These are phyloP conservation scores for Colletotrichum sp. DNA, from an alignment of 2,329 filamentous ascomycete species.

Conservation along the genomic window DNA sequence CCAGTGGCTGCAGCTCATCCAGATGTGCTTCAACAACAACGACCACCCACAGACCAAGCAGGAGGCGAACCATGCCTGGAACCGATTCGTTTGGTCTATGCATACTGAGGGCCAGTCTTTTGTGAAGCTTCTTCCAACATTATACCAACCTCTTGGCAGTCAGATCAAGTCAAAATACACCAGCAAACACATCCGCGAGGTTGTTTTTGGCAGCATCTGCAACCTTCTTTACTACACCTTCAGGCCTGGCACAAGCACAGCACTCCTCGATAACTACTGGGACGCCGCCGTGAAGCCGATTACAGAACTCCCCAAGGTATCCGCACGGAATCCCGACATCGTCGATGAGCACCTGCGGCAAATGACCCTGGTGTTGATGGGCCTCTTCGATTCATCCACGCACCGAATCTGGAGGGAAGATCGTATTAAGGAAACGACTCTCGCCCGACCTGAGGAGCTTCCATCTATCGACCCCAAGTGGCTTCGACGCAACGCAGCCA, in stretches of 20 bases:
- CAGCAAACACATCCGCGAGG: conserved; percentile 61
- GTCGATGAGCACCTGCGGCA: conserved; percentile 59
- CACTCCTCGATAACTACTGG: conserved; percentile 81
- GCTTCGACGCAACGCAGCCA: conserved; percentile 74
- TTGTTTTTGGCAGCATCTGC: conserved; percentile 73
- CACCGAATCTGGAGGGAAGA: conserved; percentile 75
- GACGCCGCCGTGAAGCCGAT: conserved; percentile 70
- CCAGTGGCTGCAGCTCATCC: conserved; percentile 79
- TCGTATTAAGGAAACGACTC: conserved; percentile 65
- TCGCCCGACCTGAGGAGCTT: conserved; percentile 75
- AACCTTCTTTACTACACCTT: conserved; percentile 85
- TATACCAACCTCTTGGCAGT: conserved; percentile 71
- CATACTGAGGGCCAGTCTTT: conserved; percentile 66
- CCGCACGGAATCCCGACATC: conserved; percentile 37
- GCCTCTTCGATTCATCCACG: conserved; percentile 67
- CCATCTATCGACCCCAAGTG: conserved; percentile 85
- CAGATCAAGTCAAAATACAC: conserved; percentile 71
- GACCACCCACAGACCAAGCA: conserved; percentile 69
- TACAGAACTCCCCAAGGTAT: conserved; percentile 40
- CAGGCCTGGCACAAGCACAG: conserved; percentile 68
- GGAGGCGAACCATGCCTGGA: conserved; percentile 86
- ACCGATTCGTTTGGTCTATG: conserved; percentile 78
- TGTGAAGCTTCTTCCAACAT: conserved; percentile 53
- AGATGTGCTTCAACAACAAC: conserved; percentile 82
- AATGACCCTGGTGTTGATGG: conserved; percentile 72